phyloP scores from a whole-genome alignment of 164 flowering plant species.

The Chimonanthus praecox region DNA sequence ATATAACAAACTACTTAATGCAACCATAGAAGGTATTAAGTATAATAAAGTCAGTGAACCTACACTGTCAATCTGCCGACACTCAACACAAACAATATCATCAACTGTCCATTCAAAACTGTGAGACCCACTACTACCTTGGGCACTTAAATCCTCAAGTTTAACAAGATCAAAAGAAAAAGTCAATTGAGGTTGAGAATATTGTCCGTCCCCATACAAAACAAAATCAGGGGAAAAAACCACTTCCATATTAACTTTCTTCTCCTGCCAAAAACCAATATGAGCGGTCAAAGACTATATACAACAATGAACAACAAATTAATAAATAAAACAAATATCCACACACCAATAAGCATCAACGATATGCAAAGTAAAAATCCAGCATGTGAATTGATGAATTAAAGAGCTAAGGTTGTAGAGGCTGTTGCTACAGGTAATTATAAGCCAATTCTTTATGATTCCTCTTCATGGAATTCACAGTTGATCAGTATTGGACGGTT shows the following conservation, averaged over 20 bases:
- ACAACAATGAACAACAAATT: neutral
- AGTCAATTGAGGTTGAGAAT: neutral
- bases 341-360: neutral
- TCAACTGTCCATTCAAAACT: conserved; percentile 6
- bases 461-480: too few species aligned
- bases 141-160: conserved; percentile 3
- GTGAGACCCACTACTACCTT: neutral
- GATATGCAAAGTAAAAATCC: neutral
- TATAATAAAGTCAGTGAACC: neutral
- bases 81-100: neutral
- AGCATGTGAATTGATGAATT: neutral
- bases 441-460: too few species aligned
- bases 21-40: neutral
- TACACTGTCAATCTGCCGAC: conserved; percentile 2
- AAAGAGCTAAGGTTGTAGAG: neutral
- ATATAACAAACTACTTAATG: neutral
- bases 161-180: conserved; percentile 2
- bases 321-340: too few species aligned
- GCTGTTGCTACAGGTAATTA: neutral
- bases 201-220: neutral
- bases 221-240: conserved; percentile 3
- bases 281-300: neutral
- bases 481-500: too few species aligned
- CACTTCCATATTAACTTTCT: neutral
- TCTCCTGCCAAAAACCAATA: neutral